These are phyloP conservation scores for Yamadazyma blattariae DNA, from an alignment of 1,139 yeast genomes.

Conservation along the genomic window DNA sequence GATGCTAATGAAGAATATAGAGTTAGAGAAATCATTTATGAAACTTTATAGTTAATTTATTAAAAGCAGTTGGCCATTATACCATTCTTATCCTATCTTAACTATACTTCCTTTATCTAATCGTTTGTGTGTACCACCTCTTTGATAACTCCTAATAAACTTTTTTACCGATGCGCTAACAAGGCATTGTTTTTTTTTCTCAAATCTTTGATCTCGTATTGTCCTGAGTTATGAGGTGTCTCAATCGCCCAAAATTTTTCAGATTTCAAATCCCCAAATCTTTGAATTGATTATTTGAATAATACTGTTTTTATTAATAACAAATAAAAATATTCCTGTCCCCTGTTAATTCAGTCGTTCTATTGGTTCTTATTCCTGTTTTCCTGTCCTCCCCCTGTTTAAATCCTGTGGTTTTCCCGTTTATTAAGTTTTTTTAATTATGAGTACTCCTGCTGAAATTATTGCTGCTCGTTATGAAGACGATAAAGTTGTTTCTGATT, in stretches of 20 bases:
- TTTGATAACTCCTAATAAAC: no score
- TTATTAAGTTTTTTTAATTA: conserved; percentile 12
- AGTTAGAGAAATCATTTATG: conserved; percentile 57
- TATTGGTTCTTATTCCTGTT: conserved; percentile 3
- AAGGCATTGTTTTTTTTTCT: no score
- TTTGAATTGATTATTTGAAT: no score
- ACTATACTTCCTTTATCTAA: no score
- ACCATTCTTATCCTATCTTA: background rate
- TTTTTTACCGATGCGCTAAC: no score
- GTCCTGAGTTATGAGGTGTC: conserved; percentile 5
- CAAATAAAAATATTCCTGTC: conserved; percentile 3
- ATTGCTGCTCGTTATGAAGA: conserved; percentile 53
- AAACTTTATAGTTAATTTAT: conserved; percentile 29
- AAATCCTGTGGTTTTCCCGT: background rate
- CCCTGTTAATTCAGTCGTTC: conserved; percentile 6
- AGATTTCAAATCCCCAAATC: background rate
- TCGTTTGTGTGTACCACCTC: no score
- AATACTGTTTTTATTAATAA: no score
- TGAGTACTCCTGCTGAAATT: conserved; percentile 63
- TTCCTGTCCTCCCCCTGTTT: no score
- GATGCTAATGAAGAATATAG: conserved; percentile 85
- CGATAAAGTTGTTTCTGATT: conserved; percentile 8
- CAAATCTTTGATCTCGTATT: conserved; percentile 4
- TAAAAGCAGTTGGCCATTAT: no score
- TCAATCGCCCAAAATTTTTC: conserved; percentile 6